Conservation (phyloP, 2,329 filamentous ascomycete species). For the Pseudogymnoascus sp. region DNA sequence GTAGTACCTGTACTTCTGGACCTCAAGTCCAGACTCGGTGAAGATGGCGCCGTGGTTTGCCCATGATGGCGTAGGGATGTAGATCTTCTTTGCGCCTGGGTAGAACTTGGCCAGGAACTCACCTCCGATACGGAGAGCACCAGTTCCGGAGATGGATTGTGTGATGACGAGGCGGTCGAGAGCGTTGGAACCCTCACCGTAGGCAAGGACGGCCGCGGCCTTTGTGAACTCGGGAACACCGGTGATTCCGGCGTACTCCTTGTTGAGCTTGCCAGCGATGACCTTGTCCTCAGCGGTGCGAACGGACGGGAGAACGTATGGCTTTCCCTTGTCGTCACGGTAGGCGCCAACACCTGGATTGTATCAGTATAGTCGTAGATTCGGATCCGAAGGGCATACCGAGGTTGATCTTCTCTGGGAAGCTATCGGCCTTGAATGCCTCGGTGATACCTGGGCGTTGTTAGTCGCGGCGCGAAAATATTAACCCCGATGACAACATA, state of each 20-base stretch:
- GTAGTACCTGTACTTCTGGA: conserved; percentile 97
- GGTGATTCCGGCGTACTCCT: conserved; percentile 97
- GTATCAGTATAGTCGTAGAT: conserved; percentile 14
- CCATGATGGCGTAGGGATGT: conserved; percentile 94
- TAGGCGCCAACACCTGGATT: conserved; percentile 82
- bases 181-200: conserved; percentile 70
- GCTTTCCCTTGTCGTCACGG: conserved; percentile 96
- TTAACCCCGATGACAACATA: conserved; percentile 34
- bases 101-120: conserved; percentile 90
- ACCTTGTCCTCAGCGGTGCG: conserved; percentile 82
- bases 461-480: conserved; percentile 22
- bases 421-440: conserved; percentile 95
- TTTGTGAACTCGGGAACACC: conserved; percentile 91
- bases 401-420: conserved; percentile 95
- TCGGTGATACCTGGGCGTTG: conserved; percentile 70
- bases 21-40: conserved; percentile 81
- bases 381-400: conserved; percentile 43
- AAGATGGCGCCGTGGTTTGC: conserved; percentile 98
- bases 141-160: conserved; percentile 96
- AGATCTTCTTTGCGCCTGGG: conserved; percentile 87
- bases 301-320: conserved; percentile 93
- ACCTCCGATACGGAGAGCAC: conserved; percentile 87
- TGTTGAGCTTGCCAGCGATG: conserved; percentile 70
- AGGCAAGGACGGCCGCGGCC: conserved; percentile 83
- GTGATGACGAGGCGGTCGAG: conserved; percentile 81